phyloP scores from a whole-genome alignment of 1,139 yeast species.

The Taphrina flavorubra region DNA sequence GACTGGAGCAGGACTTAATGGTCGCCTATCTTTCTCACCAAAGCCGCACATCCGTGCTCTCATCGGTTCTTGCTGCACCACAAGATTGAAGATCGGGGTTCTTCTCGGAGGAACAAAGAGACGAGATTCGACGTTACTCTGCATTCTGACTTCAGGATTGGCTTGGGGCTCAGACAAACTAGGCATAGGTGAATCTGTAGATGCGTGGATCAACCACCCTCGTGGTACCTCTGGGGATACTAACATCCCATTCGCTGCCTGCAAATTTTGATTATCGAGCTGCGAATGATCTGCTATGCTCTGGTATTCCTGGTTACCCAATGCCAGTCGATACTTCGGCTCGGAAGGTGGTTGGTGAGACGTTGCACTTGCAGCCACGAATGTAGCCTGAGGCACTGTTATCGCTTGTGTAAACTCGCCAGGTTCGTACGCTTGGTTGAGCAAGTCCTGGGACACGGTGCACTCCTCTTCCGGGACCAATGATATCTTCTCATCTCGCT shows the following conservation, averaged over 20 bases:
- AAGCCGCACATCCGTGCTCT: conserved; percentile 42
- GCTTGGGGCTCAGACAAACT: too few relatives aligned
- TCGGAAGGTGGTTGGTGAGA: background rate
- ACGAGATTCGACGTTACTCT: too few relatives aligned
- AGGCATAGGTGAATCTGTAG: too few relatives aligned
- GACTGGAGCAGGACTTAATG: conserved; percentile 39
- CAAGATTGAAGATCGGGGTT: background rate
- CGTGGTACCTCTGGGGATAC: background rate
- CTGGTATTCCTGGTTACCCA: background rate
- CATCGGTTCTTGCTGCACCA: conserved; percentile 34
- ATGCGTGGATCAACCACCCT: background rate
- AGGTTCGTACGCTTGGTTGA: background rate
- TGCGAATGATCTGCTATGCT: background rate
- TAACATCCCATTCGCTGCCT: background rate
- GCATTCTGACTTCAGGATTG: too few relatives aligned
- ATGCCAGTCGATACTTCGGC: background rate
- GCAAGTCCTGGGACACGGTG: conserved; percentile 2
- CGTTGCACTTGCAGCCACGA: background rate
- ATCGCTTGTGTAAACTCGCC: background rate
- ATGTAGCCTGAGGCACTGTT: background rate
- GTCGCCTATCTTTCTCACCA: conserved; percentile 41
- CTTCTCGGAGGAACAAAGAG: too few relatives aligned
- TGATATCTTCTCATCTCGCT: background rate
- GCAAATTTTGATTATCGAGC: background rate
- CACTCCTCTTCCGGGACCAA: background rate